Base-by-base conservation (phyloP, 176 grass and related monocot genomes). In the Rhynchospora pubera region DNA sequence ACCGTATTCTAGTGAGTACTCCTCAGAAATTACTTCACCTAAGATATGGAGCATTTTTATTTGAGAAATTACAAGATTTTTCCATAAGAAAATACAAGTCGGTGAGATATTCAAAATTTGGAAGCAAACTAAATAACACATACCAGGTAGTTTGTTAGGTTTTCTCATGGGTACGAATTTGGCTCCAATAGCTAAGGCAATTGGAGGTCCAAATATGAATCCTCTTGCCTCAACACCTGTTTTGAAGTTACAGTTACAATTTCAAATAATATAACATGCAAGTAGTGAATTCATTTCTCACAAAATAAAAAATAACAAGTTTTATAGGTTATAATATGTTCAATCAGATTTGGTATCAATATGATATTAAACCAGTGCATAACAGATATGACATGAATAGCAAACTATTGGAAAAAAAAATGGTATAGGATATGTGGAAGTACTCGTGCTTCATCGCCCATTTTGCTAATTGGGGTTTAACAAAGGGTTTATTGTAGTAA, bases 81-180 rank as follows among this genome's bases (percentile, higher is more conserved):
- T 28, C 5, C 52, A 1, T 39, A 39, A 2, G 34, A 39, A 39
- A 39, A 39, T 39, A 39, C 14, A 56, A 57, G 15, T 34, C 75
- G 48, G 14, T 63, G 34, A 63, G 47, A 42, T 47, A 24, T 62
- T 57, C 61, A 57, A 55, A 77, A 48, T 43, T 22, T 1, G 2
- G 74, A 34, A 42, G 9, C 13, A 39, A 16, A 32, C 9, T 13
- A 83, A 58, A 47, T 55, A 79, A 86, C 55, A 78, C 5, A 23
- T 87, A 99, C 96, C 96, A 84, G 92, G 96, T 83, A 95, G 69
- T 64, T 99, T 99, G 46, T 99, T 99, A 0, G 96, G 96, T 82
- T 99, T 99, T 62, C 96, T 93, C 80, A 99, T 42, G 22, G 96
- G 96, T 45, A 99, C 96, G 85, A 99, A 99, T 65, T 99, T 99